Conservation (phyloP, 805 yeast genomes). For the Metahyphopichia silvanorum region DNA sequence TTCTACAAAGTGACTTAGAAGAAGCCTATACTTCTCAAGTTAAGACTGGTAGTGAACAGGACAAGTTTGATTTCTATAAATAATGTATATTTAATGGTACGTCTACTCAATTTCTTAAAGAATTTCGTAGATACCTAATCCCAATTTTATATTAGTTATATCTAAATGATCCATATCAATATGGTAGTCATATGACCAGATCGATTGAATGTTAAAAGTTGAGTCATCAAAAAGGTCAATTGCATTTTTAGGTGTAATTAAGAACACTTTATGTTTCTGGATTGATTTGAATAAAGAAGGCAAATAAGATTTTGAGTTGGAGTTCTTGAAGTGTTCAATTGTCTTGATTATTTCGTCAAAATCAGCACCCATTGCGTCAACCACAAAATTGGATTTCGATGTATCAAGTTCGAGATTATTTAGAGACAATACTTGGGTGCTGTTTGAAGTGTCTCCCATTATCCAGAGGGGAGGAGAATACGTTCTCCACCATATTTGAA, state of each 20-base stretch:
- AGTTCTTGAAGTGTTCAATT: slow-evolving; percentile 9
- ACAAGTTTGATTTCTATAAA: slow-evolving; percentile 96
- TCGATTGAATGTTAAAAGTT: too few relatives aligned
- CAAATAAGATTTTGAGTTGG: background rate
- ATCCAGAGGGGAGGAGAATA: slow-evolving; percentile 94
- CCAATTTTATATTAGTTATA: slow-evolving; percentile 49
- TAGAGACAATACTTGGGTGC: slow-evolving; percentile 11
- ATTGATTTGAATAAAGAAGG: slow-evolving; percentile 1
- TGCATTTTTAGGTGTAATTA: slow-evolving; percentile 43
- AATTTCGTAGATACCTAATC: slow-evolving; percentile 52
- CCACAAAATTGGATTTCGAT: slow-evolving; percentile 6
- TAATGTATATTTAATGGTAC: slow-evolving; percentile 26
- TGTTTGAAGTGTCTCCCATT: slow-evolving; percentile 29
- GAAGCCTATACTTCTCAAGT: slow-evolving; percentile 98
- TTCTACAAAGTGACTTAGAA: slow-evolving; percentile 91
- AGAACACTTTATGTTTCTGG: slow-evolving; percentile 9
- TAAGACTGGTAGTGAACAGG: slow-evolving; percentile 91
- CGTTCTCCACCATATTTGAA: slow-evolving; percentile 87
- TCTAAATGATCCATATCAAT: slow-evolving; percentile 77
- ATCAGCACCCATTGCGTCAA: slow-evolving; percentile 53
- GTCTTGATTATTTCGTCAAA: slow-evolving; percentile 15
- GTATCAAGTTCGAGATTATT: slow-evolving; percentile 2
- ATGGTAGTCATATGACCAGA: slow-evolving; percentile 46
- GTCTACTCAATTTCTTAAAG: too few relatives aligned
- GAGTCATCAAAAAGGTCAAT: too few relatives aligned